A percentile compares a stretch with the other conserved stretches of the same genome.
Conservation (phyloP, 2,329 filamentous ascomycete species). For the Gnomoniopsis smithogilvyi region DNA sequence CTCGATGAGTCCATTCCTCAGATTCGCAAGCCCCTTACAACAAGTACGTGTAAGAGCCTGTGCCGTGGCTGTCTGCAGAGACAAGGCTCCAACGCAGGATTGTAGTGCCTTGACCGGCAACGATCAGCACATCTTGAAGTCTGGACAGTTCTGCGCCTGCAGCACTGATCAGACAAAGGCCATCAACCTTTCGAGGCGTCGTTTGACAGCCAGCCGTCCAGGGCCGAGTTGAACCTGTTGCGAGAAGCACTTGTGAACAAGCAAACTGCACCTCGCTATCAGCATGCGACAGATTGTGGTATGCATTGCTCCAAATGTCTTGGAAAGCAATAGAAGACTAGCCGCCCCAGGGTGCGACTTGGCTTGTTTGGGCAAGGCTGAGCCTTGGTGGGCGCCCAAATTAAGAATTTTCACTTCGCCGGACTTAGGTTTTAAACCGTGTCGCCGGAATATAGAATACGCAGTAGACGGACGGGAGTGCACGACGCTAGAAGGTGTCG, state of each 20-base stretch:
- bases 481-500: too few species aligned
- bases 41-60: neutral
- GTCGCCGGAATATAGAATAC: too few species aligned
- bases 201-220: too few species aligned
- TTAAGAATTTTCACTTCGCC: neutral
- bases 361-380: neutral
- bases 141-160: too few species aligned
- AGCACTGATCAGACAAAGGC: too few species aligned
- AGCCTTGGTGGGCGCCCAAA: neutral
- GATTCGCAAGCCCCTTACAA: constrained; percentile 11
- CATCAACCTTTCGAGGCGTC: too few species aligned
- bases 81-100: neutral
- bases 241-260: neutral
- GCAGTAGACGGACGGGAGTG: too few species aligned
- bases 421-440: too few species aligned
- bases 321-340: neutral
- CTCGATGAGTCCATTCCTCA: constrained; percentile 9
- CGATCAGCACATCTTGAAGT: neutral
- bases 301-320: neutral
- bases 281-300: neutral
- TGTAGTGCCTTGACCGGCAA: neutral
- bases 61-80: neutral
- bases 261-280: neutral
- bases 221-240: neutral
- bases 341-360: neutral